A percentile compares a stretch with the other conserved stretches of the same genome.
Evolutionary conservation across 176 grass and related monocot genomes (phyloP).

Genomic region (Phoenix dactylifera): DNA sequence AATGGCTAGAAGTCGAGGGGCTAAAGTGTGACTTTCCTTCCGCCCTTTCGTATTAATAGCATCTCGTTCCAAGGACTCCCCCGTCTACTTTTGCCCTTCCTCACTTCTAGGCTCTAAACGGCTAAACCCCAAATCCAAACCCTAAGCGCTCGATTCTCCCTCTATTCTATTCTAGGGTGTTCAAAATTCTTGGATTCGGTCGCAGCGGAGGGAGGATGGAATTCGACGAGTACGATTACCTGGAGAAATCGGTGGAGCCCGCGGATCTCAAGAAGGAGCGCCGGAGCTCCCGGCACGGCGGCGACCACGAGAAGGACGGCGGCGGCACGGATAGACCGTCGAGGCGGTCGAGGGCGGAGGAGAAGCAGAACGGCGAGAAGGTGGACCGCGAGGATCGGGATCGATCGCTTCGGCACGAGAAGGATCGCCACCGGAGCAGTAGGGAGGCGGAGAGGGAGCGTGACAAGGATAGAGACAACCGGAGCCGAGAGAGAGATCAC

Average conservation of each 20-base stretch:
- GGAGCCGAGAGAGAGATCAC: slow-evolving; percentile 4
- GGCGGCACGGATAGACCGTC: background rate
- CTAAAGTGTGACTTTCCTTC: no score
- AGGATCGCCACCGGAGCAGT: background rate
- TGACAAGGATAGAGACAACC: background rate
- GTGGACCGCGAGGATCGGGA: slow-evolving; percentile 2
- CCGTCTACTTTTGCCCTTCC: no score
- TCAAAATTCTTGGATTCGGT: no score
- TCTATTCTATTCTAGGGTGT: no score
- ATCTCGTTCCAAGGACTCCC: no score
- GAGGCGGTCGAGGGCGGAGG: slow-evolving; percentile 8
- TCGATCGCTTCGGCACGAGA: background rate
- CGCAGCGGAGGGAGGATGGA: background rate
- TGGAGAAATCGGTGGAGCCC: slow-evolving; percentile 11
- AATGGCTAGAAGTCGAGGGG: no score
- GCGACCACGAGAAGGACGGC: slow-evolving; percentile 2
- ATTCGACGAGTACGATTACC: slow-evolving; percentile 20
- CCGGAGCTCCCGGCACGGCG: background rate
- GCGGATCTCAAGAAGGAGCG: slow-evolving; percentile 1
- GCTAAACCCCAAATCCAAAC: no score
- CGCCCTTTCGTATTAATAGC: no score
- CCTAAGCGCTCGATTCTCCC: no score
- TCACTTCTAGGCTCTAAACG: no score
- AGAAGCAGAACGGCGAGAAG: slow-evolving; percentile 5
- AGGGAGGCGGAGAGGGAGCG: slow-evolving; percentile 9